phyloP scores from a whole-genome alignment of 1,284 basidiomycete genomes.

The Pseudozyma tsukubaensis region DNA sequence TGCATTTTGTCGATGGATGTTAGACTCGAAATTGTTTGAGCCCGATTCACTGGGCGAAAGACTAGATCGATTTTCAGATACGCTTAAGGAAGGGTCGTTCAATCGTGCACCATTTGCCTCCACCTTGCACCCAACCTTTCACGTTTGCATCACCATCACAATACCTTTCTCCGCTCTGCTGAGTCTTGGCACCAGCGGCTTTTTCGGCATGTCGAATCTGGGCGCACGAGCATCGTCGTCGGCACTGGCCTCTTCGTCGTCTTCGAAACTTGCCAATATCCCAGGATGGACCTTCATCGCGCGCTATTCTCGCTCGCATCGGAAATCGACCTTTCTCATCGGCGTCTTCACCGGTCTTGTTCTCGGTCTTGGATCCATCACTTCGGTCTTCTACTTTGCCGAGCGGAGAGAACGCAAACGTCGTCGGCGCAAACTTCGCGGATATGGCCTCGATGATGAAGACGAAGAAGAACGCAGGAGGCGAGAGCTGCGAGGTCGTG shows the following conservation, averaged over 20 bases:
- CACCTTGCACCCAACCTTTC: too few species aligned
- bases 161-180: too few species aligned
- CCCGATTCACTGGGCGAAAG: too few species aligned
- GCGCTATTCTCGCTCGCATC: slow-evolving; percentile 40
- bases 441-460: slow-evolving; percentile 37
- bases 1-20: not conserved
- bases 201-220: slow-evolving; percentile 23
- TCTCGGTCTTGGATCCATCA: slow-evolving; percentile 56
- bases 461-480: slow-evolving; percentile 45
- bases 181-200: too few species aligned
- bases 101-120: too few species aligned
- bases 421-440: slow-evolving; percentile 31
- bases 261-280: slow-evolving; percentile 35
- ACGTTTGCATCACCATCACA: too few species aligned
- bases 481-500: slow-evolving; percentile 27
- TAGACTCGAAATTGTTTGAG: not conserved
- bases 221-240: slow-evolving; percentile 13
- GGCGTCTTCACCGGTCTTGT: slow-evolving; percentile 61
- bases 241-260: slow-evolving; percentile 11
- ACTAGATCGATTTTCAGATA: too few species aligned
- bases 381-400: slow-evolving; percentile 55
- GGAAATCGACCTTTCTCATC: slow-evolving; percentile 55
- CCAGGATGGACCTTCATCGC: slow-evolving; percentile 42
- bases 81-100: too few species aligned
- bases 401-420: slow-evolving; percentile 45